Evolutionary conservation across 139 green algal species (phyloP), one percentile per base, ranked within the genome.

Genomic region (Limnomonas spitsbergensis): DNA sequence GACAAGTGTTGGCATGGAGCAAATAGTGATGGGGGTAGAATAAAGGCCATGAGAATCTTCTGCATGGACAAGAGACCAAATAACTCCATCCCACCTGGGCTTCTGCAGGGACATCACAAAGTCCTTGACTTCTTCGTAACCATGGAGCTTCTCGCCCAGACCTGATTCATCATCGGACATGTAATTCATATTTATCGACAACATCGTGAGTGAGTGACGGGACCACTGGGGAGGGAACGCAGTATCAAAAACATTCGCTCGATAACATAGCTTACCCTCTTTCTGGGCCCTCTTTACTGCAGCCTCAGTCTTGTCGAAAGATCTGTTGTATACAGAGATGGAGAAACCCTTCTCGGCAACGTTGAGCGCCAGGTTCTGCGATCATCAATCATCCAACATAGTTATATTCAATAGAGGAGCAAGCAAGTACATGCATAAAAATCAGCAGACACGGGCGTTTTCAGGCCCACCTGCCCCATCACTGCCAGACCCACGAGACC

Each of bases 351-450:
- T 99, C 61, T 98, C 93, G 0, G 96, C 96, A 32, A 99, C 88
- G 86, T 99, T 99, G 3, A 99, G 90, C 0, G 96, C 96, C 70
- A 99, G 85, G 78, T 99, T 99, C 93, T 98, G 95, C 87, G 67
- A 4, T 9, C 7, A 20, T 36, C 34, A 34, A 6, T 4, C 26
- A 38, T 34, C 4, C 37, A 27, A 73, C 32, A 73, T 26, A 42
- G 67, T 3, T 4, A 73, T 73, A 26, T n/a, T 6, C 67, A 52
- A 4, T 34, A 73, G 67, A 69, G 40, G 67, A 24, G 35, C 4
- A 52, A 4, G 67, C 9, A 7, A 34, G 67, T 34, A 4, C 34
- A n/a, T 24, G 34, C 32, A 40, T n/a, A 52, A 42, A n/a, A n/a
- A n/a, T 27, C 24, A 14, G 61, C 14, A 14, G 40, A 39, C 31